Base-by-base conservation (phyloP, 176 grass and related monocot species). In the Avena atlantica region DNA sequence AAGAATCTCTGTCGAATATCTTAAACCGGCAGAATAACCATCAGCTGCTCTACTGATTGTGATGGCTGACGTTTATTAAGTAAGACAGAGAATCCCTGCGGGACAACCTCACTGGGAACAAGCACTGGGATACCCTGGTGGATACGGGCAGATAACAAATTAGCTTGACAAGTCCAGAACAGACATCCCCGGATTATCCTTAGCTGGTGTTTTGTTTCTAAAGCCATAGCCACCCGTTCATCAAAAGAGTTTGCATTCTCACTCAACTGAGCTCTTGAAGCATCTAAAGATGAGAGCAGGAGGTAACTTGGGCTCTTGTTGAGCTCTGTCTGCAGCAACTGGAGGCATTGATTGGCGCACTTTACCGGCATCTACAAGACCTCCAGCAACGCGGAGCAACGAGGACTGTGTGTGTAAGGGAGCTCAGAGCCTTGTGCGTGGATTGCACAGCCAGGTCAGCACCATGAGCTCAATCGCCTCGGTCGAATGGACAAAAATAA, bases 381-480 rank as follows among this genome's bases (percentile, higher is more conserved):
- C 52, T 72, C 93, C 92, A 82, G 70, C 78, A 83, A 86, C 86
- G 50, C 94, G 96, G 69, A 98, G 88, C 96, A 98, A 94, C 12
- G 96, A 98, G 7, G 93, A 95, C 83, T 98, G 96, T 48, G 96
- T 98, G 96, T 48, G 96, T 98, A 31, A 98, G 94, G 0, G 93
- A 98, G 68, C 74, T 94, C 56, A 98, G 84, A 86, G 95, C 93
- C 89, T 98, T 98, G 87, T 98, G 96, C 0, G 93, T 98, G 51
- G 96, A 95, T 81, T 98, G 96, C 61, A 94, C 92, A 59, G 90
- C 84, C 47, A 98, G 56, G 15, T 94, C 93, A 9, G 91, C 96
- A 29, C 96, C 90, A 89, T 95, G 92, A 25, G 1, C 83, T 94
- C 96, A 21, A 92, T 83, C n/a, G n/a, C n/a, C n/a, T n/a, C n/a